Percentiles rank a stretch among this genome's conserved stretches.
Conservation (phyloP, 768 basidiomycete species). For the Candolleomyces aberdarensis region DNA sequence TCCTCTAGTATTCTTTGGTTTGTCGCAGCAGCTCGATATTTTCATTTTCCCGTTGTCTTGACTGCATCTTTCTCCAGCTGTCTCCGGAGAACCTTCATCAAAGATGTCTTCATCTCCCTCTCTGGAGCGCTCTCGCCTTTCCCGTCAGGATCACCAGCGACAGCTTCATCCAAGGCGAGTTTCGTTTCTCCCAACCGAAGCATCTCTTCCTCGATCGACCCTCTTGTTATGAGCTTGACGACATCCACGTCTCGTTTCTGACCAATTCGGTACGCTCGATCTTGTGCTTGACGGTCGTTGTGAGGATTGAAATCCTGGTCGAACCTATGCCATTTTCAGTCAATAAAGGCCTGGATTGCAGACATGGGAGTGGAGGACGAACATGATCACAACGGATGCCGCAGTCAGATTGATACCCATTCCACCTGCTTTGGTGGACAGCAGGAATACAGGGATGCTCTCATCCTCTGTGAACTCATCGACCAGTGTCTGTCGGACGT, state of each 20-base stretch:
- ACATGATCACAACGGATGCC: slow-evolving; percentile 94
- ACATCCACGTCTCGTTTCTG: slow-evolving; percentile 94
- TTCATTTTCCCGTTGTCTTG: slow-evolving; percentile 6
- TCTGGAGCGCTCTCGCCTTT: slow-evolving; percentile 65
- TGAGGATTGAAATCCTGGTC: slow-evolving; percentile 98
- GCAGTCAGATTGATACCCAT: slow-evolving; percentile 98
- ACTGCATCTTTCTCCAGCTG: slow-evolving; percentile 67
- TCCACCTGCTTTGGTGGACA: slow-evolving; percentile 90
- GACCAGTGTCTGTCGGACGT: slow-evolving; percentile 88
- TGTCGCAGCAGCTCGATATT: not conserved
- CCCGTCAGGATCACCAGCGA: slow-evolving; percentile 74
- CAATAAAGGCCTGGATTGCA: not conserved
- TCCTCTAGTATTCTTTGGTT: too few species aligned
- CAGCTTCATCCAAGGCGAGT: slow-evolving; percentile 88
- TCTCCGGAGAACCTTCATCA: slow-evolving; percentile 81
- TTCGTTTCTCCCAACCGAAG: slow-evolving; percentile 85
- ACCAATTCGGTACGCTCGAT: slow-evolving; percentile 95
- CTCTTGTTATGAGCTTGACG: slow-evolving; percentile 87
- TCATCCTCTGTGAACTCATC: slow-evolving; percentile 94
- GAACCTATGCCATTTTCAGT: slow-evolving; percentile 49
- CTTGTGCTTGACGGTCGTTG: slow-evolving; percentile 97
- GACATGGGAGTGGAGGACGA: slow-evolving; percentile 19
- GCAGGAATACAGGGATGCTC: slow-evolving; percentile 82
- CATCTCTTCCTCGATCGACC: slow-evolving; percentile 98
- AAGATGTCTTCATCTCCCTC: slow-evolving; percentile 78